A percentile compares a stretch with the other conserved stretches of the same genome.
Conservation (phyloP, 2,329 filamentous ascomycete species). For the Chrysosporium queenslandicum region DNA sequence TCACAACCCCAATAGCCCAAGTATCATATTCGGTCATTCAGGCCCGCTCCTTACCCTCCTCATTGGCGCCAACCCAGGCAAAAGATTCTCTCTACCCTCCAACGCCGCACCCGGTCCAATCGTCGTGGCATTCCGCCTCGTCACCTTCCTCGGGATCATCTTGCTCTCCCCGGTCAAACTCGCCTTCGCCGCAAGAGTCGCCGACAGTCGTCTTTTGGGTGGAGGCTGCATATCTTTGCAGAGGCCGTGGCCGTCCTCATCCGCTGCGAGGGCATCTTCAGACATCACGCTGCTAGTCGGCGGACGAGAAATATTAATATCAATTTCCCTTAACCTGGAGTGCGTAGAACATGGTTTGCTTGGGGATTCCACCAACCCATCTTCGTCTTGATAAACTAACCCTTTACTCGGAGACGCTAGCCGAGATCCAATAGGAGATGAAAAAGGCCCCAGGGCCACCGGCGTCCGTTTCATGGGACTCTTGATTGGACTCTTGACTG, state of each 20-base stretch:
- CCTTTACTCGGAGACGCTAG: constrained; percentile 41
- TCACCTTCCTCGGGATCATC: constrained; percentile 34
- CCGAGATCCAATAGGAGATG: constrained; percentile 16
- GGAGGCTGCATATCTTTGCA: constrained; percentile 25
- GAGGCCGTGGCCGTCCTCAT: not conserved
- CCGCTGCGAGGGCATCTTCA: not conserved
- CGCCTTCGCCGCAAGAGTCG: constrained; percentile 17
- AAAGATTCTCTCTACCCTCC: constrained; percentile 38
- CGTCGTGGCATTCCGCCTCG: constrained; percentile 31
- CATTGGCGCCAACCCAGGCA: constrained; percentile 13
- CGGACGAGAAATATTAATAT: constrained; percentile 39
- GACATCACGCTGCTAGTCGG: constrained; percentile 18
- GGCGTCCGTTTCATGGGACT: constrained; percentile 21
- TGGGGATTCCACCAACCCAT: constrained; percentile 26
- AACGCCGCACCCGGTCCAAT: constrained; percentile 16
- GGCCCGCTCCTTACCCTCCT: constrained; percentile 27
- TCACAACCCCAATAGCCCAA: not conserved
- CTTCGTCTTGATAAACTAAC: constrained; percentile 44
- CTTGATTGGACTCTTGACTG: constrained; percentile 20
- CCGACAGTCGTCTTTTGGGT: constrained; percentile 19
- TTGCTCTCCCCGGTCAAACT: constrained; percentile 30
- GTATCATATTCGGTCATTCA: constrained; percentile 5
- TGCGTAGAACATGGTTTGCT: constrained; percentile 26
- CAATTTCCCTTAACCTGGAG: constrained; percentile 43
- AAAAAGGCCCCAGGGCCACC: constrained; percentile 16